phyloP scores from a whole-genome alignment of 768 basidiomycete genomes.

The Mycena chlorophos region DNA sequence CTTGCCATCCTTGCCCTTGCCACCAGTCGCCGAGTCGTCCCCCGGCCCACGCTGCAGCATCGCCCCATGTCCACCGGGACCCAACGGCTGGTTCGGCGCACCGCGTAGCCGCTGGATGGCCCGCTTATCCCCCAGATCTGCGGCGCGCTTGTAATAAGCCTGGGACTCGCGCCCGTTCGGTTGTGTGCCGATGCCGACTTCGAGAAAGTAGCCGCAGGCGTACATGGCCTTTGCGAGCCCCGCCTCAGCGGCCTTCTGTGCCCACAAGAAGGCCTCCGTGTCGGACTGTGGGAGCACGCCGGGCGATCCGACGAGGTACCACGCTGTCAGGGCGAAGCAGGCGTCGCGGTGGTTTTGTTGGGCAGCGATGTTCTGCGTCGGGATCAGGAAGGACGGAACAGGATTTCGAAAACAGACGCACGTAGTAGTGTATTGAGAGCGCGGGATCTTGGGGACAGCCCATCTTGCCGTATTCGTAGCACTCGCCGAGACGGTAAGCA shows the following conservation, averaged over 20 bases:
- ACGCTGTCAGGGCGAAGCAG: slow-evolving; percentile 96
- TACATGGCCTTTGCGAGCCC: slow-evolving; percentile 97
- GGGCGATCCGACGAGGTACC: slow-evolving; percentile 98
- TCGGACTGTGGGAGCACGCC: slow-evolving; percentile 98
- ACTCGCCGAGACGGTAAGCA: slow-evolving; percentile 93
- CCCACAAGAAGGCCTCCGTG: slow-evolving; percentile 97
- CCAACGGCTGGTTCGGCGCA: slow-evolving; percentile 52
- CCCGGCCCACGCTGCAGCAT: slow-evolving; percentile 60
- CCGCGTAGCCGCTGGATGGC: slow-evolving; percentile 80
- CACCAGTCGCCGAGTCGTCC: slow-evolving; percentile 35
- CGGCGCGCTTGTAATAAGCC: slow-evolving; percentile 84
- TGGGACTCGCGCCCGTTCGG: slow-evolving; percentile 70
- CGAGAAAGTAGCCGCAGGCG: slow-evolving; percentile 95
- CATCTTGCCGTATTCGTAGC: slow-evolving; percentile 99
- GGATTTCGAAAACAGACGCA: slow-evolving; percentile 42
- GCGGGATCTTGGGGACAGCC: slow-evolving; percentile 97
- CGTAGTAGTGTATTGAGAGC: slow-evolving; percentile 97
- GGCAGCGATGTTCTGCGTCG: slow-evolving; percentile 89
- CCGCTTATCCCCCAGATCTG: slow-evolving; percentile 92
- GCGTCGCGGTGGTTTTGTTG: slow-evolving; percentile 97
- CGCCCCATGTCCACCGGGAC: slow-evolving; percentile 63
- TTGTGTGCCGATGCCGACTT: slow-evolving; percentile 87
- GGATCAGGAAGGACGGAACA: slow-evolving; percentile 7
- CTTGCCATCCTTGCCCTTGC: slow-evolving; percentile 66
- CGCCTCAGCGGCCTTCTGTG: slow-evolving; percentile 89